phyloP scores from a whole-genome alignment of 129 eudicot genomes.

The Cynara cardunculus region DNA sequence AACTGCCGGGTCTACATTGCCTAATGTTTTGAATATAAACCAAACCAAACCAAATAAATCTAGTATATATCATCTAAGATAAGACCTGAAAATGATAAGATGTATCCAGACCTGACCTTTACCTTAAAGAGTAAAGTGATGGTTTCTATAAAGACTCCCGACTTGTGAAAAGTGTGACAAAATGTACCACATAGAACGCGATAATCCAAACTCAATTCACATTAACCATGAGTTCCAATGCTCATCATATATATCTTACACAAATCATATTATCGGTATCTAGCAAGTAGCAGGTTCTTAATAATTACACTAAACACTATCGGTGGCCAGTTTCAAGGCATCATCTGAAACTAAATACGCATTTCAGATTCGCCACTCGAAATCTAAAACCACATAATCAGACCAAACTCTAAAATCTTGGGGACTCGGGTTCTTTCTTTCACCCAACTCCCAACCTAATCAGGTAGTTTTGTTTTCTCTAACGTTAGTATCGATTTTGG shows the following conservation, averaged over 20 bases:
- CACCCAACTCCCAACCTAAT: not conserved
- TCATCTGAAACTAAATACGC: not conserved
- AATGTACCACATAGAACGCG: not conserved
- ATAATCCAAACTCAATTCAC: not conserved
- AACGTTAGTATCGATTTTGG: not conserved
- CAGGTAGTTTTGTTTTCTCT: not conserved
- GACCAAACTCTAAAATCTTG: not conserved
- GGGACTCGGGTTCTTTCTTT: not conserved
- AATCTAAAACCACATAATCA: not conserved
- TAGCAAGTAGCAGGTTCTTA: not conserved
- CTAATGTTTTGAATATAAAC: too few relatives aligned
- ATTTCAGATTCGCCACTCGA: not conserved
- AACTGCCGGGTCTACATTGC: not conserved
- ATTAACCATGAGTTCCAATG: not conserved
- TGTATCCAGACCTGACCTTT: not conserved
- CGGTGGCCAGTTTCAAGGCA: not conserved
- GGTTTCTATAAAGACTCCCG: too few relatives aligned
- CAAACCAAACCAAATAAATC: too few relatives aligned
- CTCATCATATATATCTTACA: not conserved
- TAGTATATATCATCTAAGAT: not conserved
- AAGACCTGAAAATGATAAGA: not conserved
- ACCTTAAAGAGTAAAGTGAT: not conserved
- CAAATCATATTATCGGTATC: not conserved
- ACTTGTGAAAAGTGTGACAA: too few relatives aligned
- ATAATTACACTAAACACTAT: not conserved